A percentile compares a stretch with the other conserved stretches of the same genome.
Conservation (phyloP, 305 asterid genomes). For the Caryopteris hybrid region DNA sequence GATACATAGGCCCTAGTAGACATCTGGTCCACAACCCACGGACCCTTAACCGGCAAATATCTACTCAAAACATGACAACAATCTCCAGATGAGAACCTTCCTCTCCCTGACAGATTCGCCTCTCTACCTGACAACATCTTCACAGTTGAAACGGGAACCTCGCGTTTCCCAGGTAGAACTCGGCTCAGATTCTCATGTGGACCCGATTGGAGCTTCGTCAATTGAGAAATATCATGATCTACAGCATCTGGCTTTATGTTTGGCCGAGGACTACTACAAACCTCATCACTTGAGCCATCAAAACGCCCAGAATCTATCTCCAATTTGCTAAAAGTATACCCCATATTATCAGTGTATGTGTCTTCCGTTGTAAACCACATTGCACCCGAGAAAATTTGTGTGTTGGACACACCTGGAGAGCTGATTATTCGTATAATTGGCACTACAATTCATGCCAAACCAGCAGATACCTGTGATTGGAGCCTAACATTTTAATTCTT, state of each 20-base stretch:
- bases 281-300: constrained; percentile 41
- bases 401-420: neutral
- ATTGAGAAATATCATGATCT: constrained; percentile 66
- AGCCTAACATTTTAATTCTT: neutral
- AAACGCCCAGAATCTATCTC: constrained; percentile 45
- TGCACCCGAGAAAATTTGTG: neutral
- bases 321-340: constrained; percentile 64
- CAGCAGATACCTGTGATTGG: constrained; percentile 25
- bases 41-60: constrained; percentile 69
- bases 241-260: constrained; percentile 18
- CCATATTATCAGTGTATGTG: constrained; percentile 36
- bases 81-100: constrained; percentile 68
- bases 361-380: constrained; percentile 34
- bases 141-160: constrained; percentile 47
- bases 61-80: constrained; percentile 62
- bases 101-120: constrained; percentile 58
- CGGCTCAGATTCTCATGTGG: constrained; percentile 49
- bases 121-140: constrained; percentile 86
- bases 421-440: constrained; percentile 19
- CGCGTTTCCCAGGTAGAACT: constrained; percentile 43
- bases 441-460: constrained; percentile 1
- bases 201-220: constrained; percentile 63
- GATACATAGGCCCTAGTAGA: constrained; percentile 79
- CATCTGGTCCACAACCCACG: constrained; percentile 82
- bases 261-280: constrained; percentile 21